Base-by-base conservation (phyloP, 2,329 filamentous ascomycete species). In the Canariomyces notabilis region DNA sequence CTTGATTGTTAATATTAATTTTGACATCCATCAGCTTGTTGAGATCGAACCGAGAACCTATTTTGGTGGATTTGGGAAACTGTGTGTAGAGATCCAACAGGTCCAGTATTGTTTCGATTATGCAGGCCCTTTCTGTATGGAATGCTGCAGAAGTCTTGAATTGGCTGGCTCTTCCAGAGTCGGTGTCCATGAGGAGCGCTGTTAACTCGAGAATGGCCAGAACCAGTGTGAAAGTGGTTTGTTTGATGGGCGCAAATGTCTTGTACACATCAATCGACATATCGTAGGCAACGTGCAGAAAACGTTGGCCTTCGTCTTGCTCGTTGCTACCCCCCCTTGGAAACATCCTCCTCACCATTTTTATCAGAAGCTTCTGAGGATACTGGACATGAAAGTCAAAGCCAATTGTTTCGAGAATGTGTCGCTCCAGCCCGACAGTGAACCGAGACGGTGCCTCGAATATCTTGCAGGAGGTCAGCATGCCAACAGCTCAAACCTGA, bases 301-400 rank as follows among this genome's bases (percentile, higher is more conserved):
- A 79, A 8, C 74, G 68, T 43, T 72, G 75, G 5, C 76, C 72
- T 7, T 79, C 71, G 5, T 71, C 66, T 5, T 35, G 32, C 9
- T 20, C 32, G 0, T 6, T 6, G 2, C 54, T 56, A n/a, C 42
- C 38, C n/a, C 26, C 50, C 26, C 64, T 47, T 18, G 67, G 67
- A 14, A 77, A 62, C 46, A 84, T 74, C 37, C 69, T 69, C 60
- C 83, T 79, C 40, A 82, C 75, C 20, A 95, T 75, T 68, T 97
- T 97, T 56, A 89, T 76, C 34, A 97, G 72, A 18, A 88, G 75
- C 54, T 89, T 87, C 57, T 96, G 89, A 1, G 91, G 89, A 59
- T 95, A 86, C 31, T 89, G 83, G 48, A 83, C 90, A 29, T 90
- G 82, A 62, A 97, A 97, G 66, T 98, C 91, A 65, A 98, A 98